These are phyloP conservation scores for Rhamnella rubrinervis DNA, from an alignment of 331 rosid genomes.

Conservation along the genomic window DNA sequence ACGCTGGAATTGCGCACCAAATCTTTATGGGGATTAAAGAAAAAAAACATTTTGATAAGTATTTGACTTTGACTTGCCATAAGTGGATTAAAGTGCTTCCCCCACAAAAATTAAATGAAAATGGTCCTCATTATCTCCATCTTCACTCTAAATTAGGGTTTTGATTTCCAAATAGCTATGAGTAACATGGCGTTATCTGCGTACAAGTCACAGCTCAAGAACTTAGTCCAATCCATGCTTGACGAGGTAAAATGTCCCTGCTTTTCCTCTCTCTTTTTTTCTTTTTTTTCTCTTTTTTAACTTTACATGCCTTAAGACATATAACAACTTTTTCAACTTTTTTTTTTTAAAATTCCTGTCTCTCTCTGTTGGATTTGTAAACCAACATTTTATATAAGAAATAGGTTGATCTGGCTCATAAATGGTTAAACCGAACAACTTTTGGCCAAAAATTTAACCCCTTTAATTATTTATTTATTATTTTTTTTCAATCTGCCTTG, in stretches of 20 bases:
- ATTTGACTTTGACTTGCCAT: not conserved
- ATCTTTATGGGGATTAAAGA: not conserved
- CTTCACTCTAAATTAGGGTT: not conserved
- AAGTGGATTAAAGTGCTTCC: not conserved
- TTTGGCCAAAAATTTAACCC: too few species aligned
- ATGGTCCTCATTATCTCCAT: not conserved
- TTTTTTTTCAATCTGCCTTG: too few species aligned
- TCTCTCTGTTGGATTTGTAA: not conserved
- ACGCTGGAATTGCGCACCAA: not conserved
- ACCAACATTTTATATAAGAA: too few species aligned
- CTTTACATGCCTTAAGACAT: not conserved
- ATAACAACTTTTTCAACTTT: not conserved
- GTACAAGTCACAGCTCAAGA: slow-evolving; percentile 14
- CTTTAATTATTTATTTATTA: too few species aligned
- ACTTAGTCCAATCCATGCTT: slow-evolving; percentile 18
- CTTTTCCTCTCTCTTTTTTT: not conserved
- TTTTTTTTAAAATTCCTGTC: not conserved
- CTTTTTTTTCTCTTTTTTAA: not conserved
- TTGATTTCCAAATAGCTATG: not conserved
- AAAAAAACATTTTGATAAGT: not conserved
- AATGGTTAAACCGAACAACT: too few species aligned
- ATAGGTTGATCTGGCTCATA: too few species aligned
- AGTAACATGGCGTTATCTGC: slow-evolving; percentile 14
- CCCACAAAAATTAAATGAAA: not conserved
- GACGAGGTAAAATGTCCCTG: slow-evolving; percentile 11